Percentiles rank a stretch among this genome's conserved stretches.
Conservation (phyloP, 2,329 filamentous ascomycete species). For the Fusarium sp. region DNA sequence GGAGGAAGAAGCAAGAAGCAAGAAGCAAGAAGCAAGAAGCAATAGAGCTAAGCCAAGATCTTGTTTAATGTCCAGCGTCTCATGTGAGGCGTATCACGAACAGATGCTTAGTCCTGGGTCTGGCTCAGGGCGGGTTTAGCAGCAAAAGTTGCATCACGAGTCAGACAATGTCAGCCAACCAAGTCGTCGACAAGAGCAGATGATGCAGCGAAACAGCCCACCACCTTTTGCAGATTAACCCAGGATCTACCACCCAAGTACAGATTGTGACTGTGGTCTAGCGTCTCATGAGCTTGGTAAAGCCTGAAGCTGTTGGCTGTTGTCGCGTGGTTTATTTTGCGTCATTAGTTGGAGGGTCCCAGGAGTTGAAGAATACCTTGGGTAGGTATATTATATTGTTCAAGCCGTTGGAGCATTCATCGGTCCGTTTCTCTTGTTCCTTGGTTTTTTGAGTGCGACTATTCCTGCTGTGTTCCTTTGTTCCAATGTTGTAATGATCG, state of each 20-base stretch:
- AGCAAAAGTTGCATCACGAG: constrained; percentile 34
- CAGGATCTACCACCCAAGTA: constrained; percentile 14
- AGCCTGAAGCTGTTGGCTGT: constrained; percentile 19
- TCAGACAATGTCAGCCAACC: constrained; percentile 29
- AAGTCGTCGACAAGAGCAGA: constrained; percentile 16
- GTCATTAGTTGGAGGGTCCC: constrained; percentile 5
- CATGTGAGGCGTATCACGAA: constrained; percentile 39
- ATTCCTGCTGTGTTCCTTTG: constrained; percentile 27
- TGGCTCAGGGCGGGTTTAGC: constrained; percentile 31
- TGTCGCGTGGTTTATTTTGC: constrained; percentile 23
- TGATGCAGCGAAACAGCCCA: constrained; percentile 37
- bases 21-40: constrained; percentile 3
- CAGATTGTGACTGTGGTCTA: constrained; percentile 2
- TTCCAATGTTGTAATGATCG: constrained; percentile 6
- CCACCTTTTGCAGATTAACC: constrained; percentile 8
- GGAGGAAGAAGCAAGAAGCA: neutral
- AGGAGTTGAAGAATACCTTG: constrained; percentile 4
- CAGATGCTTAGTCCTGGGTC: constrained; percentile 11
- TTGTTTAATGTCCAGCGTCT: constrained; percentile 23
- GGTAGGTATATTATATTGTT: constrained; percentile 29
- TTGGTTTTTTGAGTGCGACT: constrained; percentile 5
- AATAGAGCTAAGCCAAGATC: constrained; percentile 9
- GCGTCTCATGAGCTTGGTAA: constrained; percentile 28
- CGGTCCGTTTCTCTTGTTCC: neutral
- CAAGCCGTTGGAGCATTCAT: neutral